Base-by-base conservation (phyloP, 176 grass and related monocot genomes). In the Aegilops bicornis region DNA sequence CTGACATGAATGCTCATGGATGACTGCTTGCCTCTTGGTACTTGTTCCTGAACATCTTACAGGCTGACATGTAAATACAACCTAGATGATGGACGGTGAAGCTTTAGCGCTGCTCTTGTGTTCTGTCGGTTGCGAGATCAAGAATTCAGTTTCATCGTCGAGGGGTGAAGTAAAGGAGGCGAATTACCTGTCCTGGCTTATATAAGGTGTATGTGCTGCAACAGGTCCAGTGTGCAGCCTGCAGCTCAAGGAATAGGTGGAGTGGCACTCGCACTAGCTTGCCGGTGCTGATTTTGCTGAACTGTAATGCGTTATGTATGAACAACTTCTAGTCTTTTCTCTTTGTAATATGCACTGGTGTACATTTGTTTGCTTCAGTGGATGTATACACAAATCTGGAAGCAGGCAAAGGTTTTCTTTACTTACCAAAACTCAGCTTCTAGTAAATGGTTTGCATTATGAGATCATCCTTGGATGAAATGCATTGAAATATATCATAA, bases 241-340 rank as follows among this genome's bases (percentile, higher is more conserved):
- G 50, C n/a, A 85, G 61, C 60, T 61, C 54, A 59, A 59, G 54
- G 54, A 59, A 59, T 59, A 59, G 50, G 50, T 19, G 15, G 50
- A 19, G 50, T 64, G 52, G 65, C 8, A 17, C 59, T 69, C 77
- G 65, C 17, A 9, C 59, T 62, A 71, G 77, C 71, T 85, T 82
- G 71, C 24, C 32, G 17, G 72, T 72, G 78, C 48, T 82, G 77
- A 64, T 88, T 91, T 88, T 82, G 69, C 70, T 85, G 81, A 85
- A 91, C 71, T 88, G 77, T 82, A 78, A 85, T 85, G 77, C 64
- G 32, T 88, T 85, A 88, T 88, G 52, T 91, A 82, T 82, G 77
- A 76, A 83, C 54, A 54, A 59, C 74, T 87, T 83, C 39, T 39
- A 79, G 43, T 71, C 54, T 59, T 60, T 25, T 83, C 58, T 52